Evolutionary conservation across 2,329 filamentous ascomycete species (phyloP).

Genomic region (Ceratocystis huliohia): DNA sequence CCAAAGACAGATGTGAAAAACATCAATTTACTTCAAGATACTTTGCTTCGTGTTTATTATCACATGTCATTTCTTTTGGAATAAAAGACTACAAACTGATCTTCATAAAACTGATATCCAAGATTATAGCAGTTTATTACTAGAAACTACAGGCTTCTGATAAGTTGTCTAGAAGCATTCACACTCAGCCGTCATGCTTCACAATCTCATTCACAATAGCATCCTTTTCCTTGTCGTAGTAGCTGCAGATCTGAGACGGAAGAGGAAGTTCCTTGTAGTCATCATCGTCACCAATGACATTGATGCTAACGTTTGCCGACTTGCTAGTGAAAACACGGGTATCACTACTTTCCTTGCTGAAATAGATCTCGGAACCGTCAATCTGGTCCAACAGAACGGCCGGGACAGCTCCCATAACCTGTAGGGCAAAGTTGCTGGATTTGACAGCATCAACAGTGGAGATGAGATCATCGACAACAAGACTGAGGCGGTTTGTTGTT

Average conservation of each 20-base stretch:
- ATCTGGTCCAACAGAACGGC: slow-evolving; percentile 88
- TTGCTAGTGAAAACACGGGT: slow-evolving; percentile 87
- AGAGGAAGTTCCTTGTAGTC: slow-evolving; percentile 81
- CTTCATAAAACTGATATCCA: not conserved
- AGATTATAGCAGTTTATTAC: not conserved
- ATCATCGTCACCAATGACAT: slow-evolving; percentile 56
- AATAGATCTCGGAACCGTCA: slow-evolving; percentile 77
- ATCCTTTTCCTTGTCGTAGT: slow-evolving; percentile 56
- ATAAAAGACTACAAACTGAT: not conserved
- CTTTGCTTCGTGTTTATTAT: not conserved
- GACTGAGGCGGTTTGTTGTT: slow-evolving; percentile 70
- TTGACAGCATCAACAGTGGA: slow-evolving; percentile 93
- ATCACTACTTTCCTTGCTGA: slow-evolving; percentile 62
- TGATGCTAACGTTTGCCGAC: slow-evolving; percentile 74
- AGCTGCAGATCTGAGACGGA: slow-evolving; percentile 77
- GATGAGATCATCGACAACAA: slow-evolving; percentile 80
- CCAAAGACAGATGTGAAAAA: no score
- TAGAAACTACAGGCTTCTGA: not conserved
- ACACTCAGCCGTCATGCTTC: slow-evolving; percentile 64
- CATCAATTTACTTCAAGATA: no score
- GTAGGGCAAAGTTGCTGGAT: slow-evolving; percentile 84
- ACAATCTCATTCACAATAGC: slow-evolving; percentile 87
- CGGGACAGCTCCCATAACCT: slow-evolving; percentile 74
- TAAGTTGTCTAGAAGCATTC: not conserved
- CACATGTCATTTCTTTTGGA: not conserved